Evolutionary conservation across 768 basidiomycete genomes (phyloP), one percentile per base, ranked within the genome.

Genomic region (Mrakia frigida): DNA sequence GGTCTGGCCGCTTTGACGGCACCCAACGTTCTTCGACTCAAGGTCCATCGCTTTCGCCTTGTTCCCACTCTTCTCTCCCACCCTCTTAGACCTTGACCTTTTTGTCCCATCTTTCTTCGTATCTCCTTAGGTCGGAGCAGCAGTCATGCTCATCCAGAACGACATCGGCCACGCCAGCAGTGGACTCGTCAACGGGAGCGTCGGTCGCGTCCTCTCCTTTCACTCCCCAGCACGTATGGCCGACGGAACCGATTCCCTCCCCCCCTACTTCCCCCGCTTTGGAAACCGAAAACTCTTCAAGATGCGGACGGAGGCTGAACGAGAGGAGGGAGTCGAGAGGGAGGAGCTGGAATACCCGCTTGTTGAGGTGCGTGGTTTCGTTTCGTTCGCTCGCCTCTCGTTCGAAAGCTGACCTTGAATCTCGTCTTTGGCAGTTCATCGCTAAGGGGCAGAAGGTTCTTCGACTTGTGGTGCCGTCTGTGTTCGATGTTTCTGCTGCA

Each of bases 41-140:
- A 92, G 68, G 81, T 90, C 90, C 74, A 90, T 92, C 13, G 97
- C 97, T 83, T 94, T 95, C 3, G 96, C 96, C 94, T 31, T 65
- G n/a, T n/a, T n/a, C n/a, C n/a, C n/a, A n/a, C 35, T 18, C n/a
- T 16, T 33, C 63, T 18, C 18, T 21, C 56, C 56, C 56, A 6
- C 56, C 7, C 56, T 61, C 86, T 97, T 39, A 92, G 93, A 83
- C 97, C 97, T 65, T 25, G 37, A 14, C 63, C n/a, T 65, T 18
- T 10, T 18, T 10, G 5, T 25, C 23, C 56, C 25, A 9, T 25
- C 7, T 56, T 25, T 28, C 9, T 2, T 28, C 25, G 1, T 67
- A 16, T 9, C 33, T 11, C 35, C 16, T 63, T 35, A 68, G 65
- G 39, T 68, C 65, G 65, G 65, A 18, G 65, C 65, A 25, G 25